Percentiles rank a stretch among this genome's conserved stretches.
Conservation (phyloP, 306 rosid genomes). For the Prunus mira region DNA sequence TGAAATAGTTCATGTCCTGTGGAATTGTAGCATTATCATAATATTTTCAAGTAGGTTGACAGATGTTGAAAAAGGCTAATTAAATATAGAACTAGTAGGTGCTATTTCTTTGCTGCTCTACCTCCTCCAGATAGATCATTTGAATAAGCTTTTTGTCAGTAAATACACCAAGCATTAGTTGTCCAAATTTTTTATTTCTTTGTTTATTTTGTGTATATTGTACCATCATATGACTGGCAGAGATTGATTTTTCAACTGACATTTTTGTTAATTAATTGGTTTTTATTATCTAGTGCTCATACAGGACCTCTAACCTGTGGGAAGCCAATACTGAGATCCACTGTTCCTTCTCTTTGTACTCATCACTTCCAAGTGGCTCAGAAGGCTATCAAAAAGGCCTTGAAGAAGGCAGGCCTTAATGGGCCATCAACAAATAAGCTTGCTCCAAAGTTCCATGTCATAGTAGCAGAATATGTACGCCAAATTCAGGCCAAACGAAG, state of each 20-base stretch:
- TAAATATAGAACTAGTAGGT: neutral
- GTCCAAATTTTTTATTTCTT: neutral
- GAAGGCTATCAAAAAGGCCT: slow-evolving; percentile 49
- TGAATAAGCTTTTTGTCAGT: neutral
- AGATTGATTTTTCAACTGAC: neutral
- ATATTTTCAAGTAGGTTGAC: neutral
- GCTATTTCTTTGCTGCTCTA: neutral
- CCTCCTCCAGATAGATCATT: neutral
- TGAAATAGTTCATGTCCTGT: neutral
- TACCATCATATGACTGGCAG: neutral
- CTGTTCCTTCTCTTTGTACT: slow-evolving; percentile 51
- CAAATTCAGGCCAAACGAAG: slow-evolving; percentile 53
- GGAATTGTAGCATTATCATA: neutral
- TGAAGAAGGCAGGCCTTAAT: slow-evolving; percentile 51
- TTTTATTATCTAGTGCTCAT: slow-evolving; percentile 39
- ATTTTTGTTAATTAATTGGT: neutral
- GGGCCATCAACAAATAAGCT: slow-evolving; percentile 37
- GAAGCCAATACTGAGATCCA: slow-evolving; percentile 66
- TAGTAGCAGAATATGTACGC: slow-evolving; percentile 39
- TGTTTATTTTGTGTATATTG: neutral
- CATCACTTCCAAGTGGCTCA: slow-evolving; percentile 53
- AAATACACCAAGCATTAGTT: neutral
- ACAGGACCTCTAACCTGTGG: slow-evolving; percentile 55
- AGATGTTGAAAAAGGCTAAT: neutral
- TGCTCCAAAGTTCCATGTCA: slow-evolving; percentile 52